Evolutionary conservation across 768 basidiomycete species (phyloP).

Genomic region (Naganishia vishniacii): DNA sequence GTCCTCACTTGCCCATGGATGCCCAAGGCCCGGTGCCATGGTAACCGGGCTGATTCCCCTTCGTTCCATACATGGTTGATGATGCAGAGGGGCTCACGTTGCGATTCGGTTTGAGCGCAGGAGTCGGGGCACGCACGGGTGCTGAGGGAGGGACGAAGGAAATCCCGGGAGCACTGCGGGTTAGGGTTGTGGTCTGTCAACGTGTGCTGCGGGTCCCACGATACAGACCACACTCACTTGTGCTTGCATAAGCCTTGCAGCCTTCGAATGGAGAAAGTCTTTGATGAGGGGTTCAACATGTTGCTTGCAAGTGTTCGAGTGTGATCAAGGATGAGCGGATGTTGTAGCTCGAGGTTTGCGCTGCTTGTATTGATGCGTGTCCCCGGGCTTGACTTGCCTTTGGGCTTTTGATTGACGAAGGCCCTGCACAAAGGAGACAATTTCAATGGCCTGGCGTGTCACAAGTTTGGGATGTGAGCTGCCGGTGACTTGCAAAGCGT

Average conservation of each 20-base stretch:
- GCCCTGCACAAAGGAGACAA: no score
- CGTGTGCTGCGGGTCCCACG: no score
- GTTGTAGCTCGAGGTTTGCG: background rate
- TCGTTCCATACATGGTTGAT: slow-evolving; percentile 11
- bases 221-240: no score
- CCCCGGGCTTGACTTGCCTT: no score
- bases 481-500: no score
- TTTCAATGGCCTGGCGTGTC: no score
- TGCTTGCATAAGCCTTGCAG: slow-evolving; percentile 27
- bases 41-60: slow-evolving; percentile 1
- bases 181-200: no score
- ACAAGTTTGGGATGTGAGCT: no score
- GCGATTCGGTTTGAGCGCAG: slow-evolving; percentile 25
- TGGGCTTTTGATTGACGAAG: no score
- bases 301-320: background rate
- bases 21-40: slow-evolving; percentile 8
- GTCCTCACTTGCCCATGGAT: slow-evolving; percentile 13
- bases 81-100: slow-evolving; percentile 19
- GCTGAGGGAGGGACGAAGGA: slow-evolving; percentile 26
- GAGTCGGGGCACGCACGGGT: slow-evolving; percentile 20
- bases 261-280: slow-evolving; percentile 28
- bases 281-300: slow-evolving; percentile 28
- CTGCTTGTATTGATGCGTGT: no score
- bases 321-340: background rate
- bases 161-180: slow-evolving; percentile 25